Evolutionary conservation across 768 basidiomycete species (phyloP).

Genomic region (Boletus rex-veris): DNA sequence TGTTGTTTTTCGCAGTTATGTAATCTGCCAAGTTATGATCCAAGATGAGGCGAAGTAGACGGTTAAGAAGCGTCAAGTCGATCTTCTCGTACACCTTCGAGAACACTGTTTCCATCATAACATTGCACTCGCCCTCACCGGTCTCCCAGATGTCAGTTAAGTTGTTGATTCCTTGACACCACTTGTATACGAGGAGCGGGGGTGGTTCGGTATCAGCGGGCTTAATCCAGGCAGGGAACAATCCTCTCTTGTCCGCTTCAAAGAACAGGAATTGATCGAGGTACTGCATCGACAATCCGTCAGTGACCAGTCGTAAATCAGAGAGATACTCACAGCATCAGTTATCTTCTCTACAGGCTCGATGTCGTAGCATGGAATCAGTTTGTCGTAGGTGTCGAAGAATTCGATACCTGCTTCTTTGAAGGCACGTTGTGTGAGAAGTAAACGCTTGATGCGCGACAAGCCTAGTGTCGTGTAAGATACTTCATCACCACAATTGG

Average conservation of each 20-base stretch:
- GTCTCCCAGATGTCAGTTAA: conserved; percentile 99
- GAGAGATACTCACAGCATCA: conserved; percentile 66
- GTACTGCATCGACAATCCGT: conserved; percentile 47
- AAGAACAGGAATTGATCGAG: conserved; percentile 99
- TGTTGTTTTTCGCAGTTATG: conserved; percentile 99
- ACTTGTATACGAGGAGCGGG: conserved; percentile 96
- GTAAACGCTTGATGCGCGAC: conserved; percentile 95
- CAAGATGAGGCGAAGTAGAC: conserved; percentile 90
- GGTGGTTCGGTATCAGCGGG: conserved; percentile 97
- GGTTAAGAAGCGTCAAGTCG: conserved; percentile 92
- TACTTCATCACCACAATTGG: not conserved
- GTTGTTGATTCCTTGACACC: conserved; percentile 99
- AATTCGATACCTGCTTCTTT: conserved; percentile 98
- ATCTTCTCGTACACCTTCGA: conserved; percentile 99
- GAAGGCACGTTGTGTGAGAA: conserved; percentile 97
- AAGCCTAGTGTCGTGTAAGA: conserved; percentile 46
- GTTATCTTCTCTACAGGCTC: conserved; percentile 99
- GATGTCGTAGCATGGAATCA: conserved; percentile 98
- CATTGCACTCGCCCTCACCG: conserved; percentile 94
- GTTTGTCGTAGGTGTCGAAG: conserved; percentile 96
- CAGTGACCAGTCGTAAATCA: not conserved
- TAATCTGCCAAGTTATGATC: conserved; percentile 99
- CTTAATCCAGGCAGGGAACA: conserved; percentile 99
- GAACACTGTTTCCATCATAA: conserved; percentile 97
- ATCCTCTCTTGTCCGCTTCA: conserved; percentile 95